Conservation (phyloP, 1,284 basidiomycete genomes). For the Violaceomyces palustris region DNA sequence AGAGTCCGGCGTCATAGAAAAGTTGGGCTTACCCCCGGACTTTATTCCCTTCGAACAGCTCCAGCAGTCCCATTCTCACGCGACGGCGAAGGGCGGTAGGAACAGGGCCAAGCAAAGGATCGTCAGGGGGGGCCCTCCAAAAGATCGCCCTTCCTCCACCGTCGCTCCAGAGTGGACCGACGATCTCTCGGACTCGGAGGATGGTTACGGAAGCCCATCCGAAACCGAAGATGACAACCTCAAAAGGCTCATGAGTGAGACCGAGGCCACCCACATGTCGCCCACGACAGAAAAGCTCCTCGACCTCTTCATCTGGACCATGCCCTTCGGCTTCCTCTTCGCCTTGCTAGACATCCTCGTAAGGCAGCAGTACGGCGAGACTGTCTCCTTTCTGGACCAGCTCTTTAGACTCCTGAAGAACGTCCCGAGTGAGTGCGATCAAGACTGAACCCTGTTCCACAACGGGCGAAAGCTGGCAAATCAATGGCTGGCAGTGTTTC, state of each 20-base stretch:
- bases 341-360: conserved; percentile 47
- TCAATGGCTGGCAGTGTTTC: too few species aligned
- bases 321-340: conserved; percentile 47
- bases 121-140: too few species aligned
- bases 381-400: conserved; percentile 24
- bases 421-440: conserved; percentile 43
- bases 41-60: conserved; percentile 23
- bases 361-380: conserved; percentile 48
- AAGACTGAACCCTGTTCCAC: too few species aligned
- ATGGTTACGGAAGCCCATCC: conserved; percentile 13
- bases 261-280: conserved; percentile 27
- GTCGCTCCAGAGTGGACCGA: too few species aligned
- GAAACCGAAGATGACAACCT: conserved; percentile 27
- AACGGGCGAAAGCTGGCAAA: too few species aligned
- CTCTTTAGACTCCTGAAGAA: conserved; percentile 14
- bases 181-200: not conserved
- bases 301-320: conserved; percentile 46
- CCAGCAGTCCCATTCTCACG: too few species aligned
- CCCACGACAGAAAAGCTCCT: conserved; percentile 22
- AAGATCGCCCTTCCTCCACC: too few species aligned
- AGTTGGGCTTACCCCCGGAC: conserved; percentile 25
- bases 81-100: too few species aligned
- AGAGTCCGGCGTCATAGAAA: conserved; percentile 24
- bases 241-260: conserved; percentile 20
- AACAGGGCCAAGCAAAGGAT: too few species aligned